A percentile compares a stretch with the other conserved stretches of the same genome.
Evolutionary conservation across 2,329 filamentous ascomycete genomes (phyloP).

Genomic region (Pseudocercospora fijiensis): DNA sequence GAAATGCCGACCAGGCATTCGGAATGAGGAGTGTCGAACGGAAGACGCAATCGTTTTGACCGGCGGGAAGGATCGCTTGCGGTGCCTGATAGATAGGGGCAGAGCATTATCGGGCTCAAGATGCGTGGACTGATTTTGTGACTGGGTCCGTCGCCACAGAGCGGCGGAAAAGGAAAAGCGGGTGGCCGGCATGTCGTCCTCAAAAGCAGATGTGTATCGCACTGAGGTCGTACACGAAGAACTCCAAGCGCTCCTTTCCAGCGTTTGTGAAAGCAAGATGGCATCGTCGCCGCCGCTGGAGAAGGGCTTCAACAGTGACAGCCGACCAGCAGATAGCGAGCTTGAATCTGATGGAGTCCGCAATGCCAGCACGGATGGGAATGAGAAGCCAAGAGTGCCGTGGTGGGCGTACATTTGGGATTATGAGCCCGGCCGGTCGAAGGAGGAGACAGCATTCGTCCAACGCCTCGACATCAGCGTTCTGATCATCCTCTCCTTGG

Average conservation of each 20-base stretch:
- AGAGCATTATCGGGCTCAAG: neutral
- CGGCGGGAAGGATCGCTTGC: neutral
- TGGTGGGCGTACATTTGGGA: slow-evolving; percentile 51
- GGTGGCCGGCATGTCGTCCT: neutral
- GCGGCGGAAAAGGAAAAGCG: neutral
- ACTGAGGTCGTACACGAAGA: neutral
- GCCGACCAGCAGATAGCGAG: slow-evolving; percentile 10
- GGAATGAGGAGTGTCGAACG: neutral
- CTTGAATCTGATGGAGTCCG: slow-evolving; percentile 9
- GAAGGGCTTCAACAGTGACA: slow-evolving; percentile 11
- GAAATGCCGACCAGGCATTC: neutral
- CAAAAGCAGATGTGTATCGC: neutral
- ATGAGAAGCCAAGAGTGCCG: slow-evolving; percentile 15
- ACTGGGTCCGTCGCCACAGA: neutral
- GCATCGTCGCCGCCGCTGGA: slow-evolving; percentile 4
- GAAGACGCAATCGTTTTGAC: neutral
- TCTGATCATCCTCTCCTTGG: slow-evolving; percentile 49
- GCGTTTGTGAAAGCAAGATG: neutral
- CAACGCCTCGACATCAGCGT: slow-evolving; percentile 47
- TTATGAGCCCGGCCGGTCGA: slow-evolving; percentile 44
- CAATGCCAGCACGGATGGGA: neutral
- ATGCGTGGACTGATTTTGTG: neutral
- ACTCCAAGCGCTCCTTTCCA: neutral
- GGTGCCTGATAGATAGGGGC: neutral
- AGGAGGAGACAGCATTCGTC: slow-evolving; percentile 26